Conservation (phyloP, 2,329 filamentous ascomycete species). For the Phialophora macrospora region DNA sequence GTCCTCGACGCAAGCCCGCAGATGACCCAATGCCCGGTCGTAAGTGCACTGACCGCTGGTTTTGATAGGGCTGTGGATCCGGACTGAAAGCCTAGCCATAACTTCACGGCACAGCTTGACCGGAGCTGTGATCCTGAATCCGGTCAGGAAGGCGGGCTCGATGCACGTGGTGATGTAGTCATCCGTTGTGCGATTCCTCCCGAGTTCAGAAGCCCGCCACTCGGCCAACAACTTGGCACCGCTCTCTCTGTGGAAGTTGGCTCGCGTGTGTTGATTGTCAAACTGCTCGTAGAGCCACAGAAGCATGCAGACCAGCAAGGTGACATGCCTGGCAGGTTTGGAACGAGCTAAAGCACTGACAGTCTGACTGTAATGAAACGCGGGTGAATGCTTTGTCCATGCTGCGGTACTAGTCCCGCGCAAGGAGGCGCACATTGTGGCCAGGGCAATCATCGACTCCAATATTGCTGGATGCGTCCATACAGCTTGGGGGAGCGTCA, state of each 20-base stretch:
- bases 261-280: neutral
- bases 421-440: neutral
- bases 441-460: neutral
- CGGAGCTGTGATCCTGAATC: neutral
- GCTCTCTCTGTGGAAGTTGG: neutral
- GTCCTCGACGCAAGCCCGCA: neutral
- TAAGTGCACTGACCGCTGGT: neutral
- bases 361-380: neutral
- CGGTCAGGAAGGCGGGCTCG: neutral
- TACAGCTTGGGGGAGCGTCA: neutral
- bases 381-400: neutral
- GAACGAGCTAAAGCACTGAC: neutral
- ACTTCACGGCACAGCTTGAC: conserved; percentile 7
- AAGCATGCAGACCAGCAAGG: conserved; percentile 7
- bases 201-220: neutral
- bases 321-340: neutral
- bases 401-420: neutral
- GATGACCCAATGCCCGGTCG: neutral
- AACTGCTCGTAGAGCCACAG: neutral
- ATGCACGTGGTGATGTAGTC: neutral
- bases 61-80: neutral
- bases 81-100: neutral
- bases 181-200: neutral
- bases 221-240: neutral
- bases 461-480: conserved; percentile 2